phyloP scores from a whole-genome alignment of 2,329 filamentous ascomycete species.

The Paecilomyces variotii region DNA sequence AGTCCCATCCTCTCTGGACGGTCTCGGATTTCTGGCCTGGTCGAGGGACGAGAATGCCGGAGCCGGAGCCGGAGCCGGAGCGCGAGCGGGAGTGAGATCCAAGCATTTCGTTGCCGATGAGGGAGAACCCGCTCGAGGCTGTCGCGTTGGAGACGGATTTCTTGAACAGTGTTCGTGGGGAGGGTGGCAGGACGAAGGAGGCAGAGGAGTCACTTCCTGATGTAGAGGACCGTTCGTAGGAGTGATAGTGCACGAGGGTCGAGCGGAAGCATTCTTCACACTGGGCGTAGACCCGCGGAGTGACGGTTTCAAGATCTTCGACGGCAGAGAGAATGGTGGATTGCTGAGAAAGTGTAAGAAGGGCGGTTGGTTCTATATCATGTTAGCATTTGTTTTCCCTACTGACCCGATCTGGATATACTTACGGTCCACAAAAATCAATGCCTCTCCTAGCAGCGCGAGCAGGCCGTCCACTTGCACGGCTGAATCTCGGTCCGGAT shows the following conservation, averaged over 20 bases:
- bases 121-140: constrained; percentile 54
- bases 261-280: constrained; percentile 73
- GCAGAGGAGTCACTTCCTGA: constrained; percentile 4
- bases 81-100: constrained; percentile 34
- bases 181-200: constrained; percentile 31
- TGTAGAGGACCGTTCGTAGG: constrained; percentile 33
- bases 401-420: constrained; percentile 2
- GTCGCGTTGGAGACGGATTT: constrained; percentile 51
- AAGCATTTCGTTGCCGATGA: constrained; percentile 68
- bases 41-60: constrained; percentile 40
- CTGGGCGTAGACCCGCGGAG: constrained; percentile 61
- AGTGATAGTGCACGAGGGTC: constrained; percentile 63
- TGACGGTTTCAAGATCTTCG: constrained; percentile 71
- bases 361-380: constrained; percentile 42
- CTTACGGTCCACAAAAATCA: constrained; percentile 62
- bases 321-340: constrained; percentile 67
- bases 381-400: constrained; percentile 8
- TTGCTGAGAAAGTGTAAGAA: constrained; percentile 65
- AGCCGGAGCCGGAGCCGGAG: constrained; percentile 29
- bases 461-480: constrained; percentile 84
- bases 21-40: constrained; percentile 13
- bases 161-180: constrained; percentile 59
- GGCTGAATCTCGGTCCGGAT: constrained; percentile 69
- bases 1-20: constrained; percentile 61
- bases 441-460: constrained; percentile 72